Evolutionary conservation across 306 rosid genomes (phyloP), one percentile per base, ranked within the genome.

Genomic region (Chamaecrista fasciculata): DNA sequence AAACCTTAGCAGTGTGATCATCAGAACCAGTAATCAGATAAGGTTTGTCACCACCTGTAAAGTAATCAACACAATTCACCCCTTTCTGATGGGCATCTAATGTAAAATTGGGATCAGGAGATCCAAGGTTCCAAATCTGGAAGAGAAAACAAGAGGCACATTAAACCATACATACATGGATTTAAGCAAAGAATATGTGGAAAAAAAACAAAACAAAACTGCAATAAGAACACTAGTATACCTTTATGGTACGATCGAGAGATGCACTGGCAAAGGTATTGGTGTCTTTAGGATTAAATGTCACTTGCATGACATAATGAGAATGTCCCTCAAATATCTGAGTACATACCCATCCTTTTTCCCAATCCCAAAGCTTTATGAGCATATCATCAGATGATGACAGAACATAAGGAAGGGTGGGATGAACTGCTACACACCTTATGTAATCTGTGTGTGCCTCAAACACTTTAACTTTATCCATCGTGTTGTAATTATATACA

Each of bases 281-380:
- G 61, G 97, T 94, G 83, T 94, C 99, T 80, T 94, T 94, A 16
- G 99, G 99, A 75, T 94, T 94, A 77, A 94, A 94, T 55, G 99
- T 89, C 67, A 94, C 99, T 94, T 94, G 99, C 99, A 94, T 94
- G 78, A 94, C 97, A 82, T 94, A 94, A 86, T 94, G 99, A 37
- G 99, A 94, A 80, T 94, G 99, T 60, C 99, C 99, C 82, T 94
- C 99, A 79, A 91, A 94, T 83, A 94, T 94, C 82, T 94, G 99
- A 79, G 97, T 91, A 75, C 99, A 94, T 50, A 82, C 69, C 99
- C 99, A 94, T 71, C 97, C 96, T 79, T 94, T 94, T 62, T 88
- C 96, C 99, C 97, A 94, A 85, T 94, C 97, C 99, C 99, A 94
- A 16, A 94, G 97, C 84, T 91, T 94, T 72, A 94, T 90, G 79